phyloP scores from a whole-genome alignment of 495 filamentous ascomycete species.

The Penicillium simplicissimum region DNA sequence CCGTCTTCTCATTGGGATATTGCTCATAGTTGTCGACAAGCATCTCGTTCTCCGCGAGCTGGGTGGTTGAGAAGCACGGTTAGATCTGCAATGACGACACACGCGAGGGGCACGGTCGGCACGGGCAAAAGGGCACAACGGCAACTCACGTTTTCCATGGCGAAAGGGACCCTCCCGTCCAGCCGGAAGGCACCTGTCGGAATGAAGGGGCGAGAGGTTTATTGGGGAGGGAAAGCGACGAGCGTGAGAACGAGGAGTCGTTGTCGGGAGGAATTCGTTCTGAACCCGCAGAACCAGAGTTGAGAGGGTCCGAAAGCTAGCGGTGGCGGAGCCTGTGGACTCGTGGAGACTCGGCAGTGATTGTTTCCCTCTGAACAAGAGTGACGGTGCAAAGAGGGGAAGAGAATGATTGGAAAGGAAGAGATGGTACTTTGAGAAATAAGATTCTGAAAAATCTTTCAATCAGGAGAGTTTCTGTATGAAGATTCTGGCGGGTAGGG shows the following conservation, averaged over 20 bases:
- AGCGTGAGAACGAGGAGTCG: conserved; percentile 14
- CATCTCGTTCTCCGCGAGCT: conserved; percentile 61
- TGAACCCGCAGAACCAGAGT: conserved; percentile 24
- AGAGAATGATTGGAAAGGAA: neutral
- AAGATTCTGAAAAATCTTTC: neutral
- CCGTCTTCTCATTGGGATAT: conserved; percentile 75
- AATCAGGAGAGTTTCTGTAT: neutral
- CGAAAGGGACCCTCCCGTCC: conserved; percentile 36
- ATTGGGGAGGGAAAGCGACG: conserved; percentile 10
- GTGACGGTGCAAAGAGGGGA: neutral
- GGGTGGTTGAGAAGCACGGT: conserved; percentile 18
- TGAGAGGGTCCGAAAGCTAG: conserved; percentile 31
- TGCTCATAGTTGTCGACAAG: conserved; percentile 70
- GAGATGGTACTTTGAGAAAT: neutral
- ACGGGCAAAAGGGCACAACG: neutral
- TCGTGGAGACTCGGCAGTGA: conserved; percentile 26
- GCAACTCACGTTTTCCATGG: conserved; percentile 52
- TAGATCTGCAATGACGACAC: conserved; percentile 33
- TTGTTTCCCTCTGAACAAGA: neutral
- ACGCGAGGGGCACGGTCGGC: conserved; percentile 26
- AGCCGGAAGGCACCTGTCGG: conserved; percentile 29
- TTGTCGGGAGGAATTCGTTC: conserved; percentile 32
- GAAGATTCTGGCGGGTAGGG: neutral
- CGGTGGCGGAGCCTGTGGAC: conserved; percentile 34
- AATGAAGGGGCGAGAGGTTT: conserved; percentile 16